Percentiles rank a stretch among this genome's conserved stretches.
Evolutionary conservation across 306 rosid species (phyloP).

Genomic region (Quercus aquifolioides): DNA sequence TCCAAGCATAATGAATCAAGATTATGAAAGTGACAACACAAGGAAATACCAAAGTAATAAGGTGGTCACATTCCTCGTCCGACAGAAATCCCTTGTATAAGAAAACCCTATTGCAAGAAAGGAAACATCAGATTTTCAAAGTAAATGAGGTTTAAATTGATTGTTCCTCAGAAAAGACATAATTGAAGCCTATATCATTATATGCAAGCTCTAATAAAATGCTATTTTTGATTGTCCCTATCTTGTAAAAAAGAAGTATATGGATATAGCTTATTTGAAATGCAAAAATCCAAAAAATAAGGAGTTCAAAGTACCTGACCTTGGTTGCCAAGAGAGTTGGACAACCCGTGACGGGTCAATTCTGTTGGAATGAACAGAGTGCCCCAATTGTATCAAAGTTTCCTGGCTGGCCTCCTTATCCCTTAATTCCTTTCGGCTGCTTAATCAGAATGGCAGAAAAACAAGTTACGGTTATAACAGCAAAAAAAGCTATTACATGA

Average conservation of each 20-base stretch:
- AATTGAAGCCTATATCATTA: not conserved
- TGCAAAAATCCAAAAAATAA: not conserved
- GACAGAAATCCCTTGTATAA: conserved; percentile 57
- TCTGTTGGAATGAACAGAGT: conserved; percentile 35
- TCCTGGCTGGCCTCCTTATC: conserved; percentile 20
- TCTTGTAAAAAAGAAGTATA: not conserved
- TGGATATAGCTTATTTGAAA: not conserved
- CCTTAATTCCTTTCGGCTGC: conserved; percentile 66
- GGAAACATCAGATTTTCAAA: conserved; percentile 12
- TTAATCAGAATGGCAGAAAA: conserved; percentile 16
- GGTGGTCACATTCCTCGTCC: conserved; percentile 76
- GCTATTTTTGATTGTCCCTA: not conserved
- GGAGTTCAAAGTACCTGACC: conserved; percentile 76
- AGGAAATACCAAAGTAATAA: conserved; percentile 60
- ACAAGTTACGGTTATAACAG: not conserved
- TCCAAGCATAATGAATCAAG: conserved; percentile 1
- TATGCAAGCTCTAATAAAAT: not conserved
- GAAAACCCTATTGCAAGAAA: conserved; percentile 60
- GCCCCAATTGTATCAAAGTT: conserved; percentile 19
- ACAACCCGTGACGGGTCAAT: conserved; percentile 73
- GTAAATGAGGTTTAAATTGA: not conserved
- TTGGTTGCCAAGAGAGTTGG: conserved; percentile 90
- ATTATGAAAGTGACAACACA: conserved; percentile 13
- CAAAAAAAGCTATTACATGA: not conserved
- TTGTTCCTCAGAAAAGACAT: not conserved